Percentiles rank a stretch among this genome's conserved stretches.
Evolutionary conservation across 1,139 yeast species (phyloP).

Genomic region (Geotrichum carabidarum): DNA sequence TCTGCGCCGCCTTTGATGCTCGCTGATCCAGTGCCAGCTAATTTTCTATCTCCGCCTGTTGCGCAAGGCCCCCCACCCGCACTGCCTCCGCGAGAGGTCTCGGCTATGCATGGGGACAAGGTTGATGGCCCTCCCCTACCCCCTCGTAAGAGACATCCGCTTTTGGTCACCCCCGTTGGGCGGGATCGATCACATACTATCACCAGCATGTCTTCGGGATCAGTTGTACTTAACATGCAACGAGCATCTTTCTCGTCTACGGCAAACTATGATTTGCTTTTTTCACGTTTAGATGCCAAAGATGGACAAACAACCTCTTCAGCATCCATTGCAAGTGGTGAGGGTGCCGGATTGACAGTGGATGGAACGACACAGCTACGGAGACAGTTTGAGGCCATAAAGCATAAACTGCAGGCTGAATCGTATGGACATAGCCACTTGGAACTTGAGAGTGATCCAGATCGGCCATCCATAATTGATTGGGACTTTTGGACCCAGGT

Average conservation of each 20-base stretch:
- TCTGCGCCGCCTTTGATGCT: background rate
- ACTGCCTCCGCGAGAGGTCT: conserved; percentile 19
- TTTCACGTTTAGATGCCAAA: conserved; percentile 42
- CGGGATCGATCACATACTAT: conserved; percentile 23
- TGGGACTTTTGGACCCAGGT: conserved; percentile 80
- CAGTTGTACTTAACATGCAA: conserved; percentile 19
- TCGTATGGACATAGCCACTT: conserved; percentile 19
- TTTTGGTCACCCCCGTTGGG: conserved; percentile 30
- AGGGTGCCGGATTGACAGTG: conserved; percentile 32
- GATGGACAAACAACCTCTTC: conserved; percentile 42
- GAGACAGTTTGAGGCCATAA: conserved; percentile 46
- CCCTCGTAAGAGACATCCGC: conserved; percentile 35
- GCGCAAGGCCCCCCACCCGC: conserved; percentile 16
- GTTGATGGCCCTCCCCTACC: conserved; percentile 30
- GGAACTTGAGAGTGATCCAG: conserved; percentile 27
- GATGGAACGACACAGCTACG: conserved; percentile 41
- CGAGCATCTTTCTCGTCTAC: conserved; percentile 25
- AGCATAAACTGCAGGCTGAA: conserved; percentile 5
- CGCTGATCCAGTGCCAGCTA: background rate
- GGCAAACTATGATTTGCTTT: conserved; percentile 45
- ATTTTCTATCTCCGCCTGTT: background rate
- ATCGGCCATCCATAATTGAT: conserved; percentile 29
- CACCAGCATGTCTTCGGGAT: conserved; percentile 23
- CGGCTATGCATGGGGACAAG: background rate
- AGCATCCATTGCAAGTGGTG: conserved; percentile 32